phyloP scores from a whole-genome alignment of 805 yeast genomes.

The Ogataea nonfermentans region DNA sequence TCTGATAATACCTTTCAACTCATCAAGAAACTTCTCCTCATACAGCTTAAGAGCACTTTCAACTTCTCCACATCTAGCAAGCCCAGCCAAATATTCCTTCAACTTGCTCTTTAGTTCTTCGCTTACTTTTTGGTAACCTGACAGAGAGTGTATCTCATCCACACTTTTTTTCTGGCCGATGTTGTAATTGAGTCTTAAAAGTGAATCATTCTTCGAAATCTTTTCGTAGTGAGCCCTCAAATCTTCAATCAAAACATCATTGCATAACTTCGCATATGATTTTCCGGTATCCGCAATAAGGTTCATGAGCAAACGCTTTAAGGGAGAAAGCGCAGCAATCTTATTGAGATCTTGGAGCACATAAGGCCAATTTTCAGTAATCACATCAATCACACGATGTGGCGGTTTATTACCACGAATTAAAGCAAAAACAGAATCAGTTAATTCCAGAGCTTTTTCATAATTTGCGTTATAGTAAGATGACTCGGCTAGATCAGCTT shows the following conservation, averaged over 20 bases:
- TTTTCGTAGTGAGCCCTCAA: slow-evolving; percentile 53
- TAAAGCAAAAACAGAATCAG: slow-evolving; percentile 56
- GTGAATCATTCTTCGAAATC: slow-evolving; percentile 46
- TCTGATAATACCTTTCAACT: slow-evolving; percentile 71
- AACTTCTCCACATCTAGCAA: slow-evolving; percentile 61
- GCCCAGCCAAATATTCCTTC: slow-evolving; percentile 48
- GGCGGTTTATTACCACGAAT: slow-evolving; percentile 50
- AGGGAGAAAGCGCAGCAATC: slow-evolving; percentile 48
- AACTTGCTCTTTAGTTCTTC: slow-evolving; percentile 43
- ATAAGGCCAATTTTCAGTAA: slow-evolving; percentile 43
- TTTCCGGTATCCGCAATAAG: slow-evolving; percentile 67
- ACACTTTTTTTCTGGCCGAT: slow-evolving; percentile 12
- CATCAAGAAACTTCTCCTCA: slow-evolving; percentile 66
- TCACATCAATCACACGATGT: slow-evolving; percentile 27
- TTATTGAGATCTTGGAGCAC: slow-evolving; percentile 41
- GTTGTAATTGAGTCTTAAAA: slow-evolving; percentile 43
- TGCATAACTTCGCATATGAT: slow-evolving; percentile 59
- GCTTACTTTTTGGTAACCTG: slow-evolving; percentile 11
- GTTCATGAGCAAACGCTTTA: slow-evolving; percentile 51
- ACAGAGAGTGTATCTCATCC: slow-evolving; percentile 1
- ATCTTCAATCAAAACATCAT: slow-evolving; percentile 56
- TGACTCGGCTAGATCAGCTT: slow-evolving; percentile 49
- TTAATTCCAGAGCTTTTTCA: slow-evolving; percentile 53
- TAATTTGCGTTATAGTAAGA: slow-evolving; percentile 45
- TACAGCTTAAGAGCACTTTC: slow-evolving; percentile 60